phyloP scores from a whole-genome alignment of 2,329 filamentous ascomycete genomes.

The Sporothrix inflata region DNA sequence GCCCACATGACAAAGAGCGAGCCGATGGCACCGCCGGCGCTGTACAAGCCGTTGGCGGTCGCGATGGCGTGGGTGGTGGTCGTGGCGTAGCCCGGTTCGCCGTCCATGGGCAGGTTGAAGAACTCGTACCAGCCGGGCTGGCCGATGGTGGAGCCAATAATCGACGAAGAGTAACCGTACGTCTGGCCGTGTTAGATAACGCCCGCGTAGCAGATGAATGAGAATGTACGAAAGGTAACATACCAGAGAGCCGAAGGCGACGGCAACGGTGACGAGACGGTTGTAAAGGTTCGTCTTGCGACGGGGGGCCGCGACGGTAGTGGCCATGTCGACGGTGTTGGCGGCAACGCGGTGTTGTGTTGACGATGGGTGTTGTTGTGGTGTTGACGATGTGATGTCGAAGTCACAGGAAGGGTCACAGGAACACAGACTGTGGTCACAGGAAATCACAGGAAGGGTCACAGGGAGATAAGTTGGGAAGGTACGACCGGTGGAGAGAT shows the following conservation, averaged over 20 bases:
- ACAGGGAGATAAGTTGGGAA: conserved; percentile 21
- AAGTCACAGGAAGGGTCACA: conserved; percentile 15
- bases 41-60: conserved; percentile 39
- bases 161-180: conserved; percentile 55
- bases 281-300: conserved; percentile 39
- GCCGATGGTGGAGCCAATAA: conserved; percentile 56
- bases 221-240: conserved; percentile 23
- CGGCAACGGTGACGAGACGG: conserved; percentile 43
- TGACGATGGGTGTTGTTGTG: background rate
- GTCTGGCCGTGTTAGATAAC: conserved; percentile 42
- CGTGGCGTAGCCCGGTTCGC: conserved; percentile 49
- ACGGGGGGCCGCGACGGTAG: background rate
- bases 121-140: conserved; percentile 56
- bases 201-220: background rate
- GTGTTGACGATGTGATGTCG: background rate
- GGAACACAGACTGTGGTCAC: conserved; percentile 8
- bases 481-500: background rate
- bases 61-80: conserved; percentile 52
- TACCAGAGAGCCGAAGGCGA: conserved; percentile 43
- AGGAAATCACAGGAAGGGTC: conserved; percentile 21
- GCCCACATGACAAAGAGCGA: conserved; percentile 56
- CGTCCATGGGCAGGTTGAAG: conserved; percentile 50
- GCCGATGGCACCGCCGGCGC: conserved; percentile 51
- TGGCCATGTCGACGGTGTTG: conserved; percentile 11
- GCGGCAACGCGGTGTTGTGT: background rate